A percentile compares a stretch with the other conserved stretches of the same genome.
These are phyloP conservation scores for Cryphonectria nitschkei DNA, from an alignment of 2,329 filamentous ascomycete species.

Conservation along the genomic window DNA sequence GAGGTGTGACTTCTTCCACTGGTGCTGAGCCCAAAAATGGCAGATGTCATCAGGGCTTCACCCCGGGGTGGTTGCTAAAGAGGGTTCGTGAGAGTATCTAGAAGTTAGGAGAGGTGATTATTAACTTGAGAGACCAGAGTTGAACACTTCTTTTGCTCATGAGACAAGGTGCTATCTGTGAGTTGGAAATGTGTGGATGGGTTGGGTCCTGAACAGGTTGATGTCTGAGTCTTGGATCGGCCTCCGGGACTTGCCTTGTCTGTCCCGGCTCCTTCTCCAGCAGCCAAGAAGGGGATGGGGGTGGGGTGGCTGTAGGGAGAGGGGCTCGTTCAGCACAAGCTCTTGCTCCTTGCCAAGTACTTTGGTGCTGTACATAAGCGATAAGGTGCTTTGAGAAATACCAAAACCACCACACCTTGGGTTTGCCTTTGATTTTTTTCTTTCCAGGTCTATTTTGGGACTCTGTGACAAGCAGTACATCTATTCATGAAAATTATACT, in stretches of 20 bases:
- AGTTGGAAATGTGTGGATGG: neutral
- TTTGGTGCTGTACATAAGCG: neutral
- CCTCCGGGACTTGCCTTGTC: neutral
- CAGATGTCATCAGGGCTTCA: neutral
- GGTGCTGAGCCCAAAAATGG: neutral
- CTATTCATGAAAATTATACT: neutral
- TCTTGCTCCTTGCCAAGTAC: neutral
- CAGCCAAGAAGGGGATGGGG: neutral
- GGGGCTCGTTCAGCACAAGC: neutral
- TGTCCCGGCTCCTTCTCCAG: conserved; percentile 1
- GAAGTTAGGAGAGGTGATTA: neutral
- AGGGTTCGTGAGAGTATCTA: neutral
- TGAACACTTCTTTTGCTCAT: neutral
- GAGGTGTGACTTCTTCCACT: conserved; percentile 4
- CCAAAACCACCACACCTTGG: neutral
- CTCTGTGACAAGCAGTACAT: too few species aligned
- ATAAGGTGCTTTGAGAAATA: neutral
- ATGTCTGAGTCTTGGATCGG: conserved; percentile 1
- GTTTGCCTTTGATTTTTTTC: too few species aligned
- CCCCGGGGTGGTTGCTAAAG: neutral
- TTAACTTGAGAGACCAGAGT: neutral
- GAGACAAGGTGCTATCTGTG: neutral
- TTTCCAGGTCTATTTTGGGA: too few species aligned
- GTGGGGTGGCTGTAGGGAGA: conserved; percentile 4
- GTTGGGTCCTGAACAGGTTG: neutral